Conservation (phyloP, 257 asterid genomes). For the Sherardia arvensis region DNA sequence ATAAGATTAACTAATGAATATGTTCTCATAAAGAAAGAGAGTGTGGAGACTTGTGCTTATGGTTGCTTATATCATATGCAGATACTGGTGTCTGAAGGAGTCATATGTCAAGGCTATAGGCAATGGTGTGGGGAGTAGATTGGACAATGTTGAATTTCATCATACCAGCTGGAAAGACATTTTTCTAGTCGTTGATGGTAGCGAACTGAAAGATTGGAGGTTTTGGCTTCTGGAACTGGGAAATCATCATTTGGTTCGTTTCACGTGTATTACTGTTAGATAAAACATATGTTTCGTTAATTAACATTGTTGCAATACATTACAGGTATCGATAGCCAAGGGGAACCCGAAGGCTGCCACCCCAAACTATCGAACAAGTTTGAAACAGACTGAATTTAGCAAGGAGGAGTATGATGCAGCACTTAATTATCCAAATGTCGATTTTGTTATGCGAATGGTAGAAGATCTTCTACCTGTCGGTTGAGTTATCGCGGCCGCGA, state of each 20-base stretch:
- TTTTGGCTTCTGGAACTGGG: slow-evolving; percentile 64
- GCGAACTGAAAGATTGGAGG: slow-evolving; percentile 68
- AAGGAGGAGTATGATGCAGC: slow-evolving; percentile 30
- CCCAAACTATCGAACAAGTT: slow-evolving; percentile 33
- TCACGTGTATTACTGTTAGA: slow-evolving; percentile 2
- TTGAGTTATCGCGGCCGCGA: background rate
- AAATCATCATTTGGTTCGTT: slow-evolving; percentile 51
- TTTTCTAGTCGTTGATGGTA: slow-evolving; percentile 51
- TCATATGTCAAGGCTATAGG: slow-evolving; percentile 90
- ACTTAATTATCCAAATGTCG: slow-evolving; percentile 48
- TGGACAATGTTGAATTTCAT: slow-evolving; percentile 71
- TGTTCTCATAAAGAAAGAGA: background rate
- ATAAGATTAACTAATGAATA: background rate
- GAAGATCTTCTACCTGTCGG: slow-evolving; percentile 39
- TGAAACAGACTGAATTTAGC: slow-evolving; percentile 31
- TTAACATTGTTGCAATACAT: slow-evolving; percentile 5
- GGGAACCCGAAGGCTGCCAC: slow-evolving; percentile 60
- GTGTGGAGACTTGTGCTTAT: background rate
- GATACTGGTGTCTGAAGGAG: slow-evolving; percentile 97
- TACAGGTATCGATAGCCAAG: slow-evolving; percentile 56
- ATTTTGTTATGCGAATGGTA: slow-evolving; percentile 39
- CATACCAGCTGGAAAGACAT: slow-evolving; percentile 62
- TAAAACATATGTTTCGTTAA: background rate
- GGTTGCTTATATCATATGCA: slow-evolving; percentile 25
- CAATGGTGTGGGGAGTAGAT: slow-evolving; percentile 54